A percentile compares a stretch with the other conserved stretches of the same genome.
phyloP scores from a whole-genome alignment of 768 basidiomycete genomes.

The Solioccasus polychromus region DNA sequence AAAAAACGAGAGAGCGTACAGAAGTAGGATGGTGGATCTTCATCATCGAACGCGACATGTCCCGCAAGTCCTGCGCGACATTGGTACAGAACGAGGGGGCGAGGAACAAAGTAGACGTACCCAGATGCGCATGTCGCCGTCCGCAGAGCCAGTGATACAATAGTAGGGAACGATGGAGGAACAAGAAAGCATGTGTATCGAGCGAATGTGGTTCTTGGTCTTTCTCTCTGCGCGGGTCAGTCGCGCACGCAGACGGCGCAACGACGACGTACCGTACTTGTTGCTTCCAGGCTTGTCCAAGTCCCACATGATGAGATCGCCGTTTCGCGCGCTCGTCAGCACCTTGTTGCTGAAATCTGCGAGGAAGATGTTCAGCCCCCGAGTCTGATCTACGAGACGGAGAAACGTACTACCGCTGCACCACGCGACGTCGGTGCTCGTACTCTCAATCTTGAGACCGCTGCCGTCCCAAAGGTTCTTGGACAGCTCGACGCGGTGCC shows the following conservation, averaged over 20 bases:
- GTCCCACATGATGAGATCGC: slow-evolving; percentile 84
- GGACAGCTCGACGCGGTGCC: slow-evolving; percentile 66
- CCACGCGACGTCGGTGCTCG: slow-evolving; percentile 82
- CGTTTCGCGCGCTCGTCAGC: slow-evolving; percentile 75
- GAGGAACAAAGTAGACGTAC: slow-evolving; percentile 36
- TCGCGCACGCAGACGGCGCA: slow-evolving; percentile 4
- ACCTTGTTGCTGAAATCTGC: slow-evolving; percentile 73
- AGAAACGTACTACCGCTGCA: slow-evolving; percentile 56
- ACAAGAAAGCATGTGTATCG: slow-evolving; percentile 66
- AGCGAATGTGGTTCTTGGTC: slow-evolving; percentile 66
- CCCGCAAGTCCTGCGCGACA: slow-evolving; percentile 61
- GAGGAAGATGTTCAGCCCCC: slow-evolving; percentile 3
- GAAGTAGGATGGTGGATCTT: slow-evolving; percentile 68
- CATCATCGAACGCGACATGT: slow-evolving; percentile 65
- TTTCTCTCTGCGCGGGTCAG: slow-evolving; percentile 51
- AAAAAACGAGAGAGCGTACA: slow-evolving; percentile 69
- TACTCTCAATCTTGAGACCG: slow-evolving; percentile 74
- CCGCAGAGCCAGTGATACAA: slow-evolving; percentile 77
- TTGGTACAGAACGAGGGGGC: not conserved
- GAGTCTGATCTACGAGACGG: too few species aligned
- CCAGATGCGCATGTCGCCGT: slow-evolving; percentile 80
- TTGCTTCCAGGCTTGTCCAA: slow-evolving; percentile 59
- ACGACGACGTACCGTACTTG: slow-evolving; percentile 61
- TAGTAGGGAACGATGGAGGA: slow-evolving; percentile 68
- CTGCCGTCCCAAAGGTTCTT: slow-evolving; percentile 78